Base-by-base conservation (phyloP, 2,329 filamentous ascomycete species). In the Chaetomium sp. region DNA sequence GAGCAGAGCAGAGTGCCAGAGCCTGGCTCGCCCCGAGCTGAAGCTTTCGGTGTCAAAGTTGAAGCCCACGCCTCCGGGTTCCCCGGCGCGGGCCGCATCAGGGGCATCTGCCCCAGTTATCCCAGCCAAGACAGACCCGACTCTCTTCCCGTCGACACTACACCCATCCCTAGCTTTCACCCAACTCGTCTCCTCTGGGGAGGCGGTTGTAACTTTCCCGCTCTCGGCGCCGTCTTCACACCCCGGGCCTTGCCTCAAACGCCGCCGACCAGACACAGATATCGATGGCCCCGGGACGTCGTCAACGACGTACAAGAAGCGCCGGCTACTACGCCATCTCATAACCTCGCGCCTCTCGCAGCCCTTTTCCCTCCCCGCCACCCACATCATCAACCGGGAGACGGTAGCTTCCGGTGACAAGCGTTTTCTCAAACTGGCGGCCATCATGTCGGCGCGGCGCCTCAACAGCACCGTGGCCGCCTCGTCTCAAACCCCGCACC, bases 321-420 rank as follows among this genome's bases (percentile, higher is more conserved):
- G 89, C 27, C 82, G 89, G 3, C 77, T 91, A 4, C 82, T 87
- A 0, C 78, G 85, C 2, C 76, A 83, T 23, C 81, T 91, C 51
- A 85, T 91, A 72, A 92, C 90, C 1, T 91, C 88, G 23, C 83
- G 88, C 8, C 84, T 92, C 0, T 91, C 88, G 10, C 83, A 82
- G 56, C 88, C 89, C 1, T 92, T 86, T 75, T 90, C 88, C 0
- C 80, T 85, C 31, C 89, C 89, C 0, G 87, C 89, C 3, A 87
- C 88, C 51, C 88, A 91, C 71, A 90, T 91, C 63, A 80, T 88
- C 60, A 85, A 88, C 74, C 83, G 87, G 29, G 87, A 86, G 63
- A 80, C 78, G 13, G 72, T 75, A 12, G 75, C 78, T 1, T 69
- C 74, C 1, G 79, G 81, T 4, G 79, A 83, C 67, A 82, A 78